These are phyloP conservation scores for Auriscalpium orientale DNA, from an alignment of 768 basidiomycete species.

Conservation along the genomic window DNA sequence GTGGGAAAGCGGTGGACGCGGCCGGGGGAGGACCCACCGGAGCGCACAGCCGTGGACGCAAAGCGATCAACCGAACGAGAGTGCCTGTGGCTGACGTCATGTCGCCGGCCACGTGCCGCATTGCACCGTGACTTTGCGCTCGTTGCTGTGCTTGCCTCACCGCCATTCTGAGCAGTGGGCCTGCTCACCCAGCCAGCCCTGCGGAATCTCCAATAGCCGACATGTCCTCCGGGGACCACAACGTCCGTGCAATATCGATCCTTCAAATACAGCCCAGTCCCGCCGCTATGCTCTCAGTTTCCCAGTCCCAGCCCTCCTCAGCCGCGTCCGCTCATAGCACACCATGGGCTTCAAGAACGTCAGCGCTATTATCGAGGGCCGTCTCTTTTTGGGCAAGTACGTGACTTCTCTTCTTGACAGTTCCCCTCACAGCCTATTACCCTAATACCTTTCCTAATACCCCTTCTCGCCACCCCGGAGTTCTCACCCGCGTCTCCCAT, in stretches of 20 bases:
- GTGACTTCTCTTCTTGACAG: constrained; percentile 27
- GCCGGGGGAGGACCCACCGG: background rate
- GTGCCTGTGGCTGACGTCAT: background rate
- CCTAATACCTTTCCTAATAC: background rate
- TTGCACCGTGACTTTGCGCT: background rate
- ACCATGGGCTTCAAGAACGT: constrained; percentile 26
- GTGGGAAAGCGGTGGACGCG: background rate
- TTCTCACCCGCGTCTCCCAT: background rate
- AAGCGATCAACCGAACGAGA: background rate
- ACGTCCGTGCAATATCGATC: background rate
- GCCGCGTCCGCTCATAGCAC: background rate
- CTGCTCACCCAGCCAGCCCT: background rate
- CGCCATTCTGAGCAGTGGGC: background rate
- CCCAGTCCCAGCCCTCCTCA: background rate
- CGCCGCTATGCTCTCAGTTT: background rate
- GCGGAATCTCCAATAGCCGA: background rate
- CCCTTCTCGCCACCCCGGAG: background rate
- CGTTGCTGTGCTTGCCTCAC: background rate
- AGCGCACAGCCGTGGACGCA: background rate
- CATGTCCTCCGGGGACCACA: background rate
- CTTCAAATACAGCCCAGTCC: constrained; percentile 1
- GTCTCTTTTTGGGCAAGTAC: constrained; percentile 71
- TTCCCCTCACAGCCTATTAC: constrained; percentile 6
- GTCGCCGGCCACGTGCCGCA: background rate
- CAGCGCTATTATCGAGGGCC: constrained; percentile 56